These are phyloP conservation scores for Ophiostoma sp. DNA, from an alignment of 2,329 filamentous ascomycete species.

Conservation along the genomic window DNA sequence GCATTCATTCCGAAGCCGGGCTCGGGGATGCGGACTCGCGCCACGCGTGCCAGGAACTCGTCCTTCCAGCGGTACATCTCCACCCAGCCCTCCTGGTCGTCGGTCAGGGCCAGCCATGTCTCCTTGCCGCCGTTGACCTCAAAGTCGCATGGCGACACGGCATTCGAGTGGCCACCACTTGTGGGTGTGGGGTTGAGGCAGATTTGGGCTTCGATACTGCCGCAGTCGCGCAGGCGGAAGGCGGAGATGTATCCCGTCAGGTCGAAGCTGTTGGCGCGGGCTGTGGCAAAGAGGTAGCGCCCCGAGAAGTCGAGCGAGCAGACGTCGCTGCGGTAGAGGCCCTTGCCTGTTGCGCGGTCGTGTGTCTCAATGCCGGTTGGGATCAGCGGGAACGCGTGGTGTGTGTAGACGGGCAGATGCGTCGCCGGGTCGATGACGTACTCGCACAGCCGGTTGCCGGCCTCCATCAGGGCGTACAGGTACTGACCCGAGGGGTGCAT, in stretches of 20 bases:
- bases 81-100: conserved; percentile 80
- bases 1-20: conserved; percentile 95
- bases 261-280: conserved; percentile 69
- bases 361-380: conserved; percentile 60
- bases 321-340: conserved; percentile 82
- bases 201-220: conserved; percentile 71
- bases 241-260: conserved; percentile 79
- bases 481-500: conserved; percentile 73
- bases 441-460: conserved; percentile 76
- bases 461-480: conserved; percentile 83
- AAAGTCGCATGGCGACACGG: conserved; percentile 77
- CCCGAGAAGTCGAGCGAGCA: conserved; percentile 64
- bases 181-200: conserved; percentile 80
- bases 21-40: conserved; percentile 70
- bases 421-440: conserved; percentile 72
- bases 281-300: conserved; percentile 75
- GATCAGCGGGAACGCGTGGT: conserved; percentile 70
- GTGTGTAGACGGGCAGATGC: conserved; percentile 71
- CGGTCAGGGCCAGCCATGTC: conserved; percentile 74
- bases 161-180: conserved; percentile 82
- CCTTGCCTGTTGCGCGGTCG: conserved; percentile 37
- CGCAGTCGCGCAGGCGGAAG: conserved; percentile 64
- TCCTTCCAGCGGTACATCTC: conserved; percentile 85
- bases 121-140: conserved; percentile 56
- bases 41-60: conserved; percentile 73